Percentiles rank a stretch among this genome's conserved stretches.
These are phyloP conservation scores for Penicillium sp. DNA, from an alignment of 2,329 filamentous ascomycete genomes.

Conservation along the genomic window DNA sequence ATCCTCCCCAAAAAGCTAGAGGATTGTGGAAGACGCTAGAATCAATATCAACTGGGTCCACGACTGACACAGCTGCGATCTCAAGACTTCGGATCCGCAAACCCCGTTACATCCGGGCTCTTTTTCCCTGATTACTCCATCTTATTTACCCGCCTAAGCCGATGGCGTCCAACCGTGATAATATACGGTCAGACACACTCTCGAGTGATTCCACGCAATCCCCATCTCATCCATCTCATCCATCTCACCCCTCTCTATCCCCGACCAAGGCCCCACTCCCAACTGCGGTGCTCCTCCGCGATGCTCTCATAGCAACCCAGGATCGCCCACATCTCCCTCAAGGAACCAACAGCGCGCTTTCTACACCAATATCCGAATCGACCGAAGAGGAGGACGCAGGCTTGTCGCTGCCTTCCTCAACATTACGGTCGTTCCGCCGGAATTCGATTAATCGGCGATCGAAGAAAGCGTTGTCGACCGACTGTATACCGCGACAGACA, in stretches of 20 bases:
- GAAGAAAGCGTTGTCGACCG: slow-evolving; percentile 58
- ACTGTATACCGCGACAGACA: slow-evolving; percentile 72
- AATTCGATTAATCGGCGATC: slow-evolving; percentile 36
- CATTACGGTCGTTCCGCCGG: slow-evolving; percentile 36
- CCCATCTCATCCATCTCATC: not conserved
- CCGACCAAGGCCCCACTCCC: slow-evolving; percentile 20
- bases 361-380: slow-evolving; percentile 20
- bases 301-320: slow-evolving; percentile 43
- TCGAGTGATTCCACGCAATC: slow-evolving; percentile 11
- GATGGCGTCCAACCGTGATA: slow-evolving; percentile 23
- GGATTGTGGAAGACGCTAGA: slow-evolving; percentile 7
- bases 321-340: slow-evolving; percentile 30
- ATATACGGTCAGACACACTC: slow-evolving; percentile 17
- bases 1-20: not conserved
- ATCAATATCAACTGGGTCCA: not conserved
- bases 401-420: slow-evolving; percentile 28
- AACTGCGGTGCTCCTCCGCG: slow-evolving; percentile 42
- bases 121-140: slow-evolving; percentile 6
- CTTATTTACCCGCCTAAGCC: slow-evolving; percentile 21
- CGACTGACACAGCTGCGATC: slow-evolving; percentile 8
- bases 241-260: slow-evolving; percentile 22
- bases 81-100: slow-evolving; percentile 14
- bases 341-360: slow-evolving; percentile 17
- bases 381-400: slow-evolving; percentile 27
- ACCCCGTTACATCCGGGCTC: slow-evolving; percentile 34